Base-by-base conservation (phyloP, 169 alveolate species). In the Plasmodium malariae region DNA sequence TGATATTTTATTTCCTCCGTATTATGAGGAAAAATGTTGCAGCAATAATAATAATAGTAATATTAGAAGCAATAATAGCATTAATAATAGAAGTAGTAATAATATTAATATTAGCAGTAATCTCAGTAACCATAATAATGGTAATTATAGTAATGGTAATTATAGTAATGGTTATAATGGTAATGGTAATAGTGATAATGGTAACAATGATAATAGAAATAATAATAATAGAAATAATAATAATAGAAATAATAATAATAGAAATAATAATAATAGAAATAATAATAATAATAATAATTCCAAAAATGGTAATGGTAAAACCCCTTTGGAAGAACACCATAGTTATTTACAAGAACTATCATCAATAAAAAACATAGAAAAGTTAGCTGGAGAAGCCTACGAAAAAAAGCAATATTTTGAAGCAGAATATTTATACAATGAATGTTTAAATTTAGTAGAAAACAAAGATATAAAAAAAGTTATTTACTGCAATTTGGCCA, bases 351-450 rank as follows among this genome's bases (percentile, higher is more conserved):
- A 70, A 12, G 85, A 70, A 30, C 6, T 70, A 14, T 26, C 85
- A 45, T 51, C 26, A 51, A 70, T 70, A 48, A 2, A 70, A 70
- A 34, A 70, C 30, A 70, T 51, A n/a, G 85, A 70, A 51, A 70
- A 70, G 68, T 40, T 28, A 70, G 85, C 85, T 70, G 48, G 63
- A 45, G 40, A 26, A 70, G 85, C 85, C 3, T 70, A 49, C 30
- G 68, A 70, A 48, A 51, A 45, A 48, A 70, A 70, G 4, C 40
- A 70, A 30, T 70, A 34, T 51, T 70, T 14, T 28, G 48, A 70
- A 30, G 85, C 85, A 48, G 85, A 70, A 51, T 70, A 70, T 51
- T 51, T 70, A 51, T 70, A 70, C 34, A 70, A 70, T 17, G 65
- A 70, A 48, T 70, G 85, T 45, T 32, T 70, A 70, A 70, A 49